phyloP scores from a whole-genome alignment of 2,329 filamentous ascomycete species.

The Xylaria sp. region DNA sequence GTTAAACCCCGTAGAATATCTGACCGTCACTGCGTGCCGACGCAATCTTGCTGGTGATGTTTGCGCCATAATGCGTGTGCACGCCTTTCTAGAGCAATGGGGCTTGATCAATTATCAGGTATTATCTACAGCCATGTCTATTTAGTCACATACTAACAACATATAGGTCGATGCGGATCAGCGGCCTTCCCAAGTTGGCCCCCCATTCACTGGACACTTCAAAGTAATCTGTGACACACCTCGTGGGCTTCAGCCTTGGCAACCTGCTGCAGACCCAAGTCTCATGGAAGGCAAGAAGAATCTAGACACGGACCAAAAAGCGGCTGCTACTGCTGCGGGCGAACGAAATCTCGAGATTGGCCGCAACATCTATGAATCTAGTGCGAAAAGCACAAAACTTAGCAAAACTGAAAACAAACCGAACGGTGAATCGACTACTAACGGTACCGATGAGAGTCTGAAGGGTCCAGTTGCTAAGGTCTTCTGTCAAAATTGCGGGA shows the following conservation, averaged over 20 bases:
- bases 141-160: slow-evolving; percentile 38
- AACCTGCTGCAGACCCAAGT: slow-evolving; percentile 80
- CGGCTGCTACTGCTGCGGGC: slow-evolving; percentile 70
- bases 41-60: slow-evolving; percentile 96
- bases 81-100: slow-evolving; percentile 98
- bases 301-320: slow-evolving; percentile 74
- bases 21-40: slow-evolving; percentile 95
- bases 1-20: slow-evolving; percentile 91
- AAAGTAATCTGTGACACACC: slow-evolving; percentile 95
- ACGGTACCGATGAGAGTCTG: slow-evolving; percentile 70
- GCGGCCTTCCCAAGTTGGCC: slow-evolving; percentile 91
- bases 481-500: slow-evolving; percentile 89
- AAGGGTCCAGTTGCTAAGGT: slow-evolving; percentile 72
- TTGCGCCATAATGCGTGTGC: slow-evolving; percentile 98
- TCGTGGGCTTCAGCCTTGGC: slow-evolving; percentile 91
- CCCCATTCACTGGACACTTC: slow-evolving; percentile 97
- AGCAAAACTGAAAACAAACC: slow-evolving; percentile 73
- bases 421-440: slow-evolving; percentile 75
- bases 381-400: slow-evolving; percentile 76
- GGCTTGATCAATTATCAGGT: slow-evolving; percentile 99
- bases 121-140: slow-evolving; percentile 32
- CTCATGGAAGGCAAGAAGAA: slow-evolving; percentile 66
- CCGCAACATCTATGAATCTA: slow-evolving; percentile 93
- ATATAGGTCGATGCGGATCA: slow-evolving; percentile 91
- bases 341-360: slow-evolving; percentile 92